Evolutionary conservation across 352 stramenopile genomes (phyloP), one percentile per base, ranked within the genome.

Genomic region (Globisporangium recalcitrans): DNA sequence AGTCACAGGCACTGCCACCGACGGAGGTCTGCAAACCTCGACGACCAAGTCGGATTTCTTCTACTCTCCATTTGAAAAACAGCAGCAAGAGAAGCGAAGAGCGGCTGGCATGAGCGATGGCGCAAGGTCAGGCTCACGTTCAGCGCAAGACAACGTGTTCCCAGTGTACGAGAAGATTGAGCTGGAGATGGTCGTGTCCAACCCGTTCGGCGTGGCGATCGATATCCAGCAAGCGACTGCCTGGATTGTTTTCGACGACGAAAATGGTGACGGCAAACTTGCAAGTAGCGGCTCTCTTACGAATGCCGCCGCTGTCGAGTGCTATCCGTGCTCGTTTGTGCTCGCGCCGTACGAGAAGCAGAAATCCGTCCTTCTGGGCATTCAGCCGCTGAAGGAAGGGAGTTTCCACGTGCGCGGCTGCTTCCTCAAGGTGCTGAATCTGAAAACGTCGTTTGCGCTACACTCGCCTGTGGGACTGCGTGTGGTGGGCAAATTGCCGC

Each of bases 51-150:
- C 68, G 4, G 77, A 81, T 34, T 86, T 83, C 56, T 82, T 85
- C 56, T 85, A 82, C 64, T 86, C 78, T 3, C 78, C 78, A 1
- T 85, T 85, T 24, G 77, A 85, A n/a, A 81, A 80, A 46, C 67
- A 82, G 16, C 71, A 75, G 52, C 73, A 61, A 49, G 72, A 62
- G 52, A 66, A 22, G 8, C 67, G 59, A 54, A 31, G 48, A 38
- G 47, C 44, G 1, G 62, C 52, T 46, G 57, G 73, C 26, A 60
- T 71, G 4, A n/a, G n/a, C n/a, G 44, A 46, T 5, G 63, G 34
- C 0, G 19, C 29, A 1, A 59, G 36, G 26, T 49, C 64, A 48
- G 36, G 47, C 19, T 27, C 14, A 21, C 36, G 16, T 21, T 31
- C 46, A 26, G 72, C 67, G 42, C 77, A 80, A 46, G 72, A 87